Evolutionary conservation across 176 grass and related monocot species (phyloP).

Genomic region (Metroxylon sagu): DNA sequence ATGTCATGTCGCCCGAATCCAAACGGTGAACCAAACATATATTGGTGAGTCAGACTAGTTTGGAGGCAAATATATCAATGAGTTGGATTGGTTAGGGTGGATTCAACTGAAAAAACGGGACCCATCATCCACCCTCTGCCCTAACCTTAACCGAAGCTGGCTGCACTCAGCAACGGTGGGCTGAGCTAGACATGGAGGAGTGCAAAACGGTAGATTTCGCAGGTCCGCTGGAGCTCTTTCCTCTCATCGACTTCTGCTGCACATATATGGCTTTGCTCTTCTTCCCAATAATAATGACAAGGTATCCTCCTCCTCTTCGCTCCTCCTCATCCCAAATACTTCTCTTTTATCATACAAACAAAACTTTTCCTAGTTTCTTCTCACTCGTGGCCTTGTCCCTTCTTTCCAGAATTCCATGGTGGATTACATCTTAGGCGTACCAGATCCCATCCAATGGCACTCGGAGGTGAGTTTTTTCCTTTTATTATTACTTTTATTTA

Average conservation of each 20-base stretch:
- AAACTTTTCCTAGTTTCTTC: too few relatives aligned
- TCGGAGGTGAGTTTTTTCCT: slow-evolving; percentile 29
- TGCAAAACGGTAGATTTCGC: slow-evolving; percentile 28
- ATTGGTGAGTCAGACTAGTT: too few relatives aligned
- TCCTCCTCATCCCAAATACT: neutral
- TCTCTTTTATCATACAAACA: neutral
- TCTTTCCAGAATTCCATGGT: slow-evolving; percentile 56
- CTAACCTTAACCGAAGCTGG: too few relatives aligned
- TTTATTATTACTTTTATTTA: neutral
- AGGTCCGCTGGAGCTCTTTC: slow-evolving; percentile 49
- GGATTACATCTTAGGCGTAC: slow-evolving; percentile 79
- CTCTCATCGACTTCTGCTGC: slow-evolving; percentile 85
- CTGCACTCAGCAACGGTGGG: too few relatives aligned
- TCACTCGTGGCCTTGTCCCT: neutral
- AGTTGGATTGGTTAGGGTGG: too few relatives aligned
- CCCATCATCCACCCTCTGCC: too few relatives aligned
- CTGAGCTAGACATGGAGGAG: slow-evolving; percentile 1
- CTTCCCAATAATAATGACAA: slow-evolving; percentile 39
- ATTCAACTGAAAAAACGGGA: too few relatives aligned
- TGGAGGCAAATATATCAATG: too few relatives aligned
- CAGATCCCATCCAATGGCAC: slow-evolving; percentile 71
- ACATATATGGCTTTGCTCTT: slow-evolving; percentile 73
- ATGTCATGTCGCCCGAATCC: too few relatives aligned
- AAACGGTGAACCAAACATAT: too few relatives aligned
- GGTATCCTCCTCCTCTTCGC: slow-evolving; percentile 4